phyloP scores from a whole-genome alignment of 75 land plant genomes.

The Pinus tabuliformis region DNA sequence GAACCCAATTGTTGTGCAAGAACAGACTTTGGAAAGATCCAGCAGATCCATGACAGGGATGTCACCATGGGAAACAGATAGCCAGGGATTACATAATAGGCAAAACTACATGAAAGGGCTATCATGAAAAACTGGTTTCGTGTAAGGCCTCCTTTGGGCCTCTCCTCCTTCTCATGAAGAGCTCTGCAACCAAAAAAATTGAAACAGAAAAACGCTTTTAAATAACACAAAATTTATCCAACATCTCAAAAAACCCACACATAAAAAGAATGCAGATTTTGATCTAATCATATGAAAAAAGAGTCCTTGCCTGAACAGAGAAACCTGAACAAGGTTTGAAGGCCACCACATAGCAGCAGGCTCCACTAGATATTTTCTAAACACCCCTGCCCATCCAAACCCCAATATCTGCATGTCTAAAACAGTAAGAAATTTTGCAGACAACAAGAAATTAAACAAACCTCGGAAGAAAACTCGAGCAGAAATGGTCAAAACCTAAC shows the following conservation, averaged over 20 bases:
- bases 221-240: not conserved
- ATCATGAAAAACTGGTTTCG: conserved; percentile 63
- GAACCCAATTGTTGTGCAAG: conserved; percentile 73
- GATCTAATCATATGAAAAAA: not conserved
- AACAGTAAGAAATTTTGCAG: not conserved
- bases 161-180: conserved; percentile 51
- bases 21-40: conserved; percentile 55
- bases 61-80: conserved; percentile 63
- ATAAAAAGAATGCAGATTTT: not conserved
- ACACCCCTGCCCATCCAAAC: conserved; percentile 65
- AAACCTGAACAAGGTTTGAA: conserved; percentile 54
- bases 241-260: no score
- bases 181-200: conserved; percentile 34
- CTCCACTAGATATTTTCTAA: conserved; percentile 55
- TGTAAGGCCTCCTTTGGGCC: conserved; percentile 41
- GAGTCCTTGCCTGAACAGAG: conserved; percentile 54
- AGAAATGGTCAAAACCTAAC: conserved; percentile 8
- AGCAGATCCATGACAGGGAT: conserved; percentile 66
- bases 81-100: conserved; percentile 67
- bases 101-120: conserved; percentile 58
- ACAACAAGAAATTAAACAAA: not conserved
- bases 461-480: no score
- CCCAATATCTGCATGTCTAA: conserved; percentile 40
- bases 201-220: not conserved
- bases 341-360: conserved; percentile 80